Base-by-base conservation (phyloP, 2,329 filamentous ascomycete genomes). In the Parafenestella ontariensis region DNA sequence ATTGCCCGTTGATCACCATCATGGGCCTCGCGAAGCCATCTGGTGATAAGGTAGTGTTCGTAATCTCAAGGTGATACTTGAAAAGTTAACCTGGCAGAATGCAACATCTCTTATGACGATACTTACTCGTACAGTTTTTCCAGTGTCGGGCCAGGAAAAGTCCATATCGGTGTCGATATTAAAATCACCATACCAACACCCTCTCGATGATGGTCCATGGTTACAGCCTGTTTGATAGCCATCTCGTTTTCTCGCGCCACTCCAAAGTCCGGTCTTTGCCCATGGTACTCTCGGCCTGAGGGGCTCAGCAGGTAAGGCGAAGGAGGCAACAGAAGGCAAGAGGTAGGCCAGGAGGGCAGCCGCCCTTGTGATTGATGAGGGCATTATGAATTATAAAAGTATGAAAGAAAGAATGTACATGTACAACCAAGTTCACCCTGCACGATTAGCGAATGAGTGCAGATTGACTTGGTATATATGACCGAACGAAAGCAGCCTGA, bases 131-230 rank as follows among this genome's bases (percentile, higher is more conserved):
- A 73, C 69, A 15, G 62, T 66, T 26, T 71, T 75, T 17, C 79
- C 78, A n/a, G 77, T 79, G 6, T 62, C 66, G 0, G 79, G 79
- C 62, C 75, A 78, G 46, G 76, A 69, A 5, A 61, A 37, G 52
- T 81, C 78, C 65, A 78, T 77, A 58, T 81, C 78, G 1, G 78
- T 80, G 29, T 74, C 71, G 26, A 80, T 74, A 50, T 69, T 74
- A 64, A 72, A 78, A 43, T 68, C 65, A n/a, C 53, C 59, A 24
- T 58, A 46, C 68, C 68, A 70, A 40, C 65, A 68, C 23, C 54
- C 58, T 49, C 68, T 58, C 17, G 64, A 57, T 15, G 61, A 41
- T n/a, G 64, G 65, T 5, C 66, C 68, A 62, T 68, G 44, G 13
- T 57, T 60, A 41, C 64, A 69, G 5, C 52, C 44, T 8, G 62